Evolutionary conservation across 768 basidiomycete species (phyloP).

Genomic region (Solioccasus polychromus): DNA sequence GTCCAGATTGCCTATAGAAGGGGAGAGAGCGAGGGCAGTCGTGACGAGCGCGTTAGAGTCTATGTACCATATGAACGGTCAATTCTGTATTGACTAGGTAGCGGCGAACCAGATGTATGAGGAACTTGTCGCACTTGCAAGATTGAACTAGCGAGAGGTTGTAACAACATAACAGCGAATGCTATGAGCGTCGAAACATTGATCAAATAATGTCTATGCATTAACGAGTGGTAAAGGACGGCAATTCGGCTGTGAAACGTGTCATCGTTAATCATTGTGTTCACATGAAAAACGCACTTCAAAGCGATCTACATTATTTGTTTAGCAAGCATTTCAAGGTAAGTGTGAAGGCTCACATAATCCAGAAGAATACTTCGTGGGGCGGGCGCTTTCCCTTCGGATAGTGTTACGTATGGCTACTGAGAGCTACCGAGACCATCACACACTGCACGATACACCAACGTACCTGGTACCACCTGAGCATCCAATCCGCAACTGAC

Average conservation of each 20-base stretch:
- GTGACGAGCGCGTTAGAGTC: slow-evolving; percentile 40
- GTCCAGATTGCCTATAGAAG: slow-evolving; percentile 43
- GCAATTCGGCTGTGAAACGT: slow-evolving; percentile 37
- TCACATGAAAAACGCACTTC: slow-evolving; percentile 32
- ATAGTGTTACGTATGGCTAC: slow-evolving; percentile 62
- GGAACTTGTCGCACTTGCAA: slow-evolving; percentile 26
- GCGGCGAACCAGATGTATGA: slow-evolving; percentile 10
- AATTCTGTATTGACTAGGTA: slow-evolving; percentile 7
- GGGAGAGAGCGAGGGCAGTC: slow-evolving; percentile 44
- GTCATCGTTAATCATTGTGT: neutral
- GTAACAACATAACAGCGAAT: slow-evolving; percentile 44
- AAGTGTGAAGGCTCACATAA: slow-evolving; percentile 44
- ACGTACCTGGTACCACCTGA: slow-evolving; percentile 58
- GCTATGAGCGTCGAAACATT: slow-evolving; percentile 51
- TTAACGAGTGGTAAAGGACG: slow-evolving; percentile 43
- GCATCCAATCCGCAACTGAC: slow-evolving; percentile 50
- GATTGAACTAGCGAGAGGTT: slow-evolving; percentile 52
- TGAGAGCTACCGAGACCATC: slow-evolving; percentile 4
- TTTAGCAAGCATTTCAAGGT: slow-evolving; percentile 1
- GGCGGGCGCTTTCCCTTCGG: slow-evolving; percentile 50
- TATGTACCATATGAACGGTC: slow-evolving; percentile 13
- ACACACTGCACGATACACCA: neutral
- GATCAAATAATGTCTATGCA: slow-evolving; percentile 54
- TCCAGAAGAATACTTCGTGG: slow-evolving; percentile 62
- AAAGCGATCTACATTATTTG: slow-evolving; percentile 35